A percentile compares a stretch with the other conserved stretches of the same genome.
These are phyloP conservation scores for Mortierella sp. DNA, from an alignment of 371 early-diverging fungal genomes.

Conservation along the genomic window DNA sequence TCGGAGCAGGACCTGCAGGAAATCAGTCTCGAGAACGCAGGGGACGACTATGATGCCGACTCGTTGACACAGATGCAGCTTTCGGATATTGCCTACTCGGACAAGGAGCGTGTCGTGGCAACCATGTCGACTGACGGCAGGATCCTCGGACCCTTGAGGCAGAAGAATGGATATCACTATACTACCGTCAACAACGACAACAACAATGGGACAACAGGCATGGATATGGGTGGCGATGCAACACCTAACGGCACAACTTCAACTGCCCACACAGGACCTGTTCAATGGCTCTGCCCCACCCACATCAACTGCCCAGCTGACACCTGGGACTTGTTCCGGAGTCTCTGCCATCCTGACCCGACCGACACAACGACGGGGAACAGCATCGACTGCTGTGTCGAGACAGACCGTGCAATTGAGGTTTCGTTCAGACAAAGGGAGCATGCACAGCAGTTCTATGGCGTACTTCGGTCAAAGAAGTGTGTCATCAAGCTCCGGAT, in stretches of 20 bases:
- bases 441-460: conserved; percentile 22
- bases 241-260: not conserved
- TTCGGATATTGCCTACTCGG: conserved; percentile 18
- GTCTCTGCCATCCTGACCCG: not conserved
- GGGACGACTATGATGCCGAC: conserved; percentile 39
- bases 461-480: not conserved
- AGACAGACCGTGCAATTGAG: conserved; percentile 25
- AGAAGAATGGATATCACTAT: conserved; percentile 2
- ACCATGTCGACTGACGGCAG: conserved; percentile 18
- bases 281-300: conserved; percentile 30
- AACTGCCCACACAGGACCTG: not conserved
- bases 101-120: not conserved
- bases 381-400: conserved; percentile 17
- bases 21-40: conserved; percentile 34
- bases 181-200: not conserved
- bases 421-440: conserved; percentile 19
- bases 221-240: not conserved
- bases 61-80: conserved; percentile 4
- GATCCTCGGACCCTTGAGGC: conserved; percentile 25
- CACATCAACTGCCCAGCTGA: conserved; percentile 15
- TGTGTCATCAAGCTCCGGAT: conserved; percentile 33
- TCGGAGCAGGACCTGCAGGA: conserved; percentile 26
- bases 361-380: conserved; percentile 7
- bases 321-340: conserved; percentile 11
- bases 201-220: not conserved